phyloP scores from a whole-genome alignment of 345 rosid species.

The Conringia planisiliqua region DNA sequence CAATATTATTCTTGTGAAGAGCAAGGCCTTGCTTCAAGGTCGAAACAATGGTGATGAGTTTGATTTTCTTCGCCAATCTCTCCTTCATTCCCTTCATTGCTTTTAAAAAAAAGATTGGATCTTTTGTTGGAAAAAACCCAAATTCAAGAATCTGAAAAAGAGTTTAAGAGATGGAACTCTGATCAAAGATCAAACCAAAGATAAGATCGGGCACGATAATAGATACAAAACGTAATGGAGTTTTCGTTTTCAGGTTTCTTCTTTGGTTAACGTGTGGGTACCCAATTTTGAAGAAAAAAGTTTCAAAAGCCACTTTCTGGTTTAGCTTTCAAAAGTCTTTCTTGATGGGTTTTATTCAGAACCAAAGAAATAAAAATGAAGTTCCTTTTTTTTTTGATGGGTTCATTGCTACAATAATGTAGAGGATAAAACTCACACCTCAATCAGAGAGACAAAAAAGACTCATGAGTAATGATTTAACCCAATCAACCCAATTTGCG shows the following conservation, averaged over 20 bases:
- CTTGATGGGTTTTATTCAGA: constrained; percentile 25
- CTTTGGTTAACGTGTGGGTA: constrained; percentile 35
- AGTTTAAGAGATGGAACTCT: neutral
- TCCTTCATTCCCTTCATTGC: constrained; percentile 65
- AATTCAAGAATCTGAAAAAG: constrained; percentile 19
- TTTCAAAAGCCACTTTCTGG: constrained; percentile 31
- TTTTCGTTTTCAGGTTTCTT: constrained; percentile 16
- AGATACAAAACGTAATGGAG: constrained; percentile 9
- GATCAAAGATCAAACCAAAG: constrained; percentile 12
- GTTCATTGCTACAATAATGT: constrained; percentile 30
- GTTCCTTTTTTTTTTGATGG: neutral
- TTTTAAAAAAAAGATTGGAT: neutral
- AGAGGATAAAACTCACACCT: constrained; percentile 15
- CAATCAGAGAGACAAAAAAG: constrained; percentile 12
- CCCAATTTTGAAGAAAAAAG: constrained; percentile 20
- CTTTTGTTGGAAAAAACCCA: neutral
- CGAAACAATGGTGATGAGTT: constrained; percentile 38
- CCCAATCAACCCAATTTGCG: constrained; percentile 11
- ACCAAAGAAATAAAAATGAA: neutral
- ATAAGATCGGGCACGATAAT: constrained; percentile 12
- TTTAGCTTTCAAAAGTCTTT: constrained; percentile 31
- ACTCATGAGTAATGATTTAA: constrained; percentile 16
- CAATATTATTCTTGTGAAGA: constrained; percentile 35
- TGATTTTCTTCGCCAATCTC: constrained; percentile 60
- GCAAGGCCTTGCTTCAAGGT: constrained; percentile 46